Percentiles rank a stretch among this genome's conserved stretches.
phyloP scores from a whole-genome alignment of 2,329 filamentous ascomycete species.

The Neurospora sp. region DNA sequence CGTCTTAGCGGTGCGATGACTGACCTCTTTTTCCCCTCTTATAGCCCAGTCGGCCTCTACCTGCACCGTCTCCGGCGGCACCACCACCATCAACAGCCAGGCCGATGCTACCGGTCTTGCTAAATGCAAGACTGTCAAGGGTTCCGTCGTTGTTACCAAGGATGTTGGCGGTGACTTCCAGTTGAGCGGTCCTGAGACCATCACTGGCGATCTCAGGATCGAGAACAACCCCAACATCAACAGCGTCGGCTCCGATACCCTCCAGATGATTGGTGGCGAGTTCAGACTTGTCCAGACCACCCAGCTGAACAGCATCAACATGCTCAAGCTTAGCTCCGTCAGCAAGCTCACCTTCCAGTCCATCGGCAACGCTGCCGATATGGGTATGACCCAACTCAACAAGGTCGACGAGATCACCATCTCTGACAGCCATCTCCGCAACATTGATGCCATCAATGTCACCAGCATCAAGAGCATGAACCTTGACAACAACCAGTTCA shows the following conservation, averaged over 20 bases:
- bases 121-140: conserved; percentile 58
- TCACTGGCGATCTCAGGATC: conserved; percentile 48
- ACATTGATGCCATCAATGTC: conserved; percentile 73
- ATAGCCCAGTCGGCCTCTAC: conserved; percentile 26
- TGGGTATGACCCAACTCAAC: conserved; percentile 55
- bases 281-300: conserved; percentile 63
- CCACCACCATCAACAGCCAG: conserved; percentile 50
- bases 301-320: conserved; percentile 55
- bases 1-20: not conserved
- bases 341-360: conserved; percentile 61
- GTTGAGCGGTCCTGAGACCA: conserved; percentile 48
- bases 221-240: conserved; percentile 52
- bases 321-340: conserved; percentile 56
- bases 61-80: conserved; percentile 17
- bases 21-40: conserved; percentile 3
- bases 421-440: conserved; percentile 74
- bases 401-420: conserved; percentile 62
- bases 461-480: conserved; percentile 60
- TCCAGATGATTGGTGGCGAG: conserved; percentile 56
- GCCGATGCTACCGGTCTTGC: conserved; percentile 51
- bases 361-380: conserved; percentile 27
- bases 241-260: conserved; percentile 47
- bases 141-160: conserved; percentile 55
- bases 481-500: conserved; percentile 83
- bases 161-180: conserved; percentile 45